A percentile compares a stretch with the other conserved stretches of the same genome.
These are phyloP conservation scores for Fremontodendron californicum DNA, from an alignment of 345 rosid species.

Conservation along the genomic window DNA sequence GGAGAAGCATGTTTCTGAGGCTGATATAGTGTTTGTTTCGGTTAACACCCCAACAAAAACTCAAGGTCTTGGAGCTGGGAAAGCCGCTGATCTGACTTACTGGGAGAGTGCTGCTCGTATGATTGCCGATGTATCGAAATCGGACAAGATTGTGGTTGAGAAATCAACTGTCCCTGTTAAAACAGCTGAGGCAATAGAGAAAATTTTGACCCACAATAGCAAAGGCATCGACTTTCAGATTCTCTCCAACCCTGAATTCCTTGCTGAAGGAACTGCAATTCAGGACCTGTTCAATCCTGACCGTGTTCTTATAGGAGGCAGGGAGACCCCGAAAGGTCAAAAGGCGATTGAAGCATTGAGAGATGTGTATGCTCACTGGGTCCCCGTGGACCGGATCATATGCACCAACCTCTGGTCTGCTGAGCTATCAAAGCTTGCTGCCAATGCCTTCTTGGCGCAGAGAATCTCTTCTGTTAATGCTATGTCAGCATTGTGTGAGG, in stretches of 20 bases:
- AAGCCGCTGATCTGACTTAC: conserved; percentile 76
- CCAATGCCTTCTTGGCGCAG: conserved; percentile 72
- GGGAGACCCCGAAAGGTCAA: conserved; percentile 56
- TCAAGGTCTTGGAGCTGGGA: conserved; percentile 76
- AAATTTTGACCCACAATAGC: conserved; percentile 63
- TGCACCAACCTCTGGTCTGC: conserved; percentile 79
- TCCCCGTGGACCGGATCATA: conserved; percentile 51
- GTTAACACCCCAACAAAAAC: conserved; percentile 79
- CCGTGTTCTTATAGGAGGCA: conserved; percentile 68
- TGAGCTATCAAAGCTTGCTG: conserved; percentile 75
- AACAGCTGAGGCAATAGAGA: conserved; percentile 75
- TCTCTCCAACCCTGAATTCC: conserved; percentile 70
- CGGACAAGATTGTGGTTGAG: conserved; percentile 73
- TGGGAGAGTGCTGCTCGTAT: conserved; percentile 86
- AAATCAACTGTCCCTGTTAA: conserved; percentile 73
- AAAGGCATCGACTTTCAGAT: conserved; percentile 70
- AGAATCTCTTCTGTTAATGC: conserved; percentile 73
- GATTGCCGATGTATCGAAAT: conserved; percentile 70
- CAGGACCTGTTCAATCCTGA: conserved; percentile 51
- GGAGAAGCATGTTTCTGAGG: conserved; percentile 59
- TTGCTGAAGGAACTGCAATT: conserved; percentile 76
- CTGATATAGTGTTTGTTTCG: conserved; percentile 67
- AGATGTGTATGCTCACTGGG: conserved; percentile 76
- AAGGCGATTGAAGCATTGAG: conserved; percentile 47
- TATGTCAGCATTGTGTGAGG: conserved; percentile 74